Evolutionary conservation across 345 rosid species (phyloP), one percentile per base, ranked within the genome.

Genomic region (Acer campestre): DNA sequence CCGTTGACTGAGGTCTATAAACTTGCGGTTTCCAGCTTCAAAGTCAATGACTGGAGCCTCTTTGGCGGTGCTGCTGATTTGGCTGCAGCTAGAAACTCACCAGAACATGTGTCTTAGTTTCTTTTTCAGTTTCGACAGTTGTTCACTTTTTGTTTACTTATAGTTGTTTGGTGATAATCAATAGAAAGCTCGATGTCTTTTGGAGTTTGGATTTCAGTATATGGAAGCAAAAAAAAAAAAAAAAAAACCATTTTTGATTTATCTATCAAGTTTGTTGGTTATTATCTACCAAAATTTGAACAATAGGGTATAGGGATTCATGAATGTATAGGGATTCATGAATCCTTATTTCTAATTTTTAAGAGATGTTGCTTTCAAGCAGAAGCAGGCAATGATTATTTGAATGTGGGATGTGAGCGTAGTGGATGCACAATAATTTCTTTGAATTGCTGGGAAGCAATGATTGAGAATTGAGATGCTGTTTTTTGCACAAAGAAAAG

Each of bases 41-140:
- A 85, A 82, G 91, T 93, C 62, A 68, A 88, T 70, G 87, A 93
- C 77, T 91, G 98, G 97, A 85, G 84, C 84, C 94, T 94, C 75
- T 93, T 93, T 25, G 86, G 81, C 44, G 89, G 78, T 76, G 75
- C 81, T n/a, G 78, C 81, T 12, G 35, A 78, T 64, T 82, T 73
- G 82, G 76, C 55, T 62, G 70, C 70, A 49, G 5, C 10, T 35
- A 10, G 48, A 18, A 74, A 58, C 38, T n/a, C 53, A 66, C 16
- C 49, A 40, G 42, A 9, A 35, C 66, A 18, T 18, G 4, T 35
- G 7, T 16, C 40, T 16, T 22, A 38, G 40, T 40, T 61, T 25
- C 0, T 44, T 25, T 2, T 16, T 38, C 16, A 20, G 44, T 59
- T 18, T 35, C 13, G 3, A 59, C 16, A 17, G 5, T 25, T 27